Base-by-base conservation (phyloP, 305 asterid species). In the Euphrasia arctica region DNA sequence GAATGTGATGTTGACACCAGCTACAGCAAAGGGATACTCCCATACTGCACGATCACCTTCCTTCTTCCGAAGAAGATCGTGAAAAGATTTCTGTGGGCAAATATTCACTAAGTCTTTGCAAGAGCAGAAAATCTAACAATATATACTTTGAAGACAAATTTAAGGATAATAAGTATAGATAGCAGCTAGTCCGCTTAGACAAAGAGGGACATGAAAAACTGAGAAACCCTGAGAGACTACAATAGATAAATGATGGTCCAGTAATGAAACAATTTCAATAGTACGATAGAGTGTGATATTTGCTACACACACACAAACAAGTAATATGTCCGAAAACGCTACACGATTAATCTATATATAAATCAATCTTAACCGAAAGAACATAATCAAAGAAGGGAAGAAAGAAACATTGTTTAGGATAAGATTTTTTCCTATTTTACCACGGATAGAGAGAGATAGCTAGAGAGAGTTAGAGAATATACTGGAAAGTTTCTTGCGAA, bases 1-100 rank as follows among this genome's bases (percentile, higher is more conserved):
- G 80, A 91, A 94, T 52, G 98, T 91, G 79, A 94, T 91, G 81
- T 94, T 94, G 73, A 94, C 99, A 66, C 98, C 99, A 65, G 96
- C 99, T 61, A 94, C 98, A 72, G 99, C 99, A 76, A 94, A 94
- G 34, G 99, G 99, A 77, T 94, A 94, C 71, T 94, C 99, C 99
- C 99, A 94, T 78, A 87, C 52, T 52, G 98, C 96, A 31, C 99
- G 76, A 58, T 88, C 90, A 76, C 99, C 99, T 79, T 94, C 99
- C 81, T 82, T 88, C 80, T 94, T 94, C 70, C 78, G 82, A 72
- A 94, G 99, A 75, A 94, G 99, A 82, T 87, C 95, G 73, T 94
- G 99, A 76, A 94, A 94, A 14, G 99, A 90, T 81, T 78, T 91
- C 98, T 94, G 74, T 9, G 76, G 59, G 64, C 75, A 70, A 72